phyloP scores from a whole-genome alignment of 192 early-diverging fungal species.

The Entomortierella beljakovae region DNA sequence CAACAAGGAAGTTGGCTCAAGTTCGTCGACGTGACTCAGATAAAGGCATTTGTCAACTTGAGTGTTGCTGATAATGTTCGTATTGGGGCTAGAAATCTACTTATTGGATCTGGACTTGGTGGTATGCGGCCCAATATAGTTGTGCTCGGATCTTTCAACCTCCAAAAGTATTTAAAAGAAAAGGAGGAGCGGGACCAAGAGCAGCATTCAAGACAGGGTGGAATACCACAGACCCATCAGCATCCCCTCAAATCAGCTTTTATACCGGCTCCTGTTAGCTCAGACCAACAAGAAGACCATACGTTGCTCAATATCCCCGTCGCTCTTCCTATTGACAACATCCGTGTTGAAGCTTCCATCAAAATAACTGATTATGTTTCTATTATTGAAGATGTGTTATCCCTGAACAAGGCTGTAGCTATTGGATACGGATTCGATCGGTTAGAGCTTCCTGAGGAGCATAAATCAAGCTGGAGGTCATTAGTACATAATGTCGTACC shows the following conservation, averaged over 20 bases:
- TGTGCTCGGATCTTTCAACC: conserved; percentile 69
- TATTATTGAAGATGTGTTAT: conserved; percentile 77
- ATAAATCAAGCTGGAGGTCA: conserved; percentile 22
- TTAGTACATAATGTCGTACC: background rate
- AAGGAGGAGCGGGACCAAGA: conserved; percentile 17
- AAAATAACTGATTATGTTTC: conserved; percentile 69
- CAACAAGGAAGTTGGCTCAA: conserved; percentile 71
- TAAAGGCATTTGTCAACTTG: conserved; percentile 76
- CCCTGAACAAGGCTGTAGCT: conserved; percentile 76
- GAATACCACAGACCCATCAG: background rate
- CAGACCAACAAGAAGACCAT: conserved; percentile 8
- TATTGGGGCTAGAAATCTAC: conserved; percentile 65
- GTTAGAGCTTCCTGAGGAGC: conserved; percentile 54
- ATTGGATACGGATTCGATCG: conserved; percentile 72
- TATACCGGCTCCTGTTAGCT: background rate
- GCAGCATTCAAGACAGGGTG: conserved; percentile 5
- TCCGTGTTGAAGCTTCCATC: conserved; percentile 68
- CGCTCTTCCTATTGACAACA: conserved; percentile 66
- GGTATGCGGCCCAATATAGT: conserved; percentile 79
- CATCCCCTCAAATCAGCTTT: background rate
- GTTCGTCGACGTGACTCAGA: conserved; percentile 64
- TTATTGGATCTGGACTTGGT: conserved; percentile 73
- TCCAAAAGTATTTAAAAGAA: conserved; percentile 36
- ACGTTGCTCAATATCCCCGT: conserved; percentile 45
- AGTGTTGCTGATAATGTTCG: conserved; percentile 60